Percentiles rank a stretch among this genome's conserved stretches.
These are phyloP conservation scores for Perkinsela sp. DNA, from an alignment of 208 protist species.

Conservation along the genomic window DNA sequence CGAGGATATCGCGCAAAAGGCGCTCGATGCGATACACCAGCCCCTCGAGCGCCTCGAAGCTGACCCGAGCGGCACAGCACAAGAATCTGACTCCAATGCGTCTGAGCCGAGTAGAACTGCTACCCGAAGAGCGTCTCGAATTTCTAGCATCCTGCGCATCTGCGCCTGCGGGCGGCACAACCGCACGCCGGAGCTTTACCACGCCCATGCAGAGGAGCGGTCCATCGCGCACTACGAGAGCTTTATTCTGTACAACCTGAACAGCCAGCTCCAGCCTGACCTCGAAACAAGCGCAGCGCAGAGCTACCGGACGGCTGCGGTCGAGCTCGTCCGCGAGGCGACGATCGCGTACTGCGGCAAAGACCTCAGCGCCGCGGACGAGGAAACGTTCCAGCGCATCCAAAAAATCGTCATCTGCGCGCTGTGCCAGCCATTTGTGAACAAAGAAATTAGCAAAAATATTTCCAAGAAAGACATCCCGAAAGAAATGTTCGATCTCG, in stretches of 20 bases:
- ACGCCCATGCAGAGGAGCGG: background rate
- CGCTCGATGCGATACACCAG: too few relatives aligned
- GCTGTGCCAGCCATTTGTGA: background rate
- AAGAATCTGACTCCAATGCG: too few relatives aligned
- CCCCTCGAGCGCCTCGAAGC: too few relatives aligned
- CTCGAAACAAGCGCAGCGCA: background rate
- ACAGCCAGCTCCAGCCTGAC: background rate
- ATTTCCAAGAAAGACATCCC: background rate
- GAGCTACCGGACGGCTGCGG: background rate
- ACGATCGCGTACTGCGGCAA: background rate
- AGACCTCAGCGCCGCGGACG: background rate
- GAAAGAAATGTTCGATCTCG: background rate
- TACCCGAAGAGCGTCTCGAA: conserved; percentile 10
- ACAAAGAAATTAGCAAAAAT: background rate
- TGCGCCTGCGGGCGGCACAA: background rate
- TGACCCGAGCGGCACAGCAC: too few relatives aligned
- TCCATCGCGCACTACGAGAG: background rate
- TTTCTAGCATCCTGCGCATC: background rate
- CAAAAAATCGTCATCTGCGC: background rate
- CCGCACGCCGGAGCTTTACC: background rate
- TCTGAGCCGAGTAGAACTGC: conserved; percentile 13
- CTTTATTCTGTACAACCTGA: background rate
- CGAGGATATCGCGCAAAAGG: too few relatives aligned
- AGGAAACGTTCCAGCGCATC: background rate
- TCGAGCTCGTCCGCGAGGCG: background rate